Conservation (phyloP, 2,329 filamentous ascomycete species). For the Epichloe sibirici region DNA sequence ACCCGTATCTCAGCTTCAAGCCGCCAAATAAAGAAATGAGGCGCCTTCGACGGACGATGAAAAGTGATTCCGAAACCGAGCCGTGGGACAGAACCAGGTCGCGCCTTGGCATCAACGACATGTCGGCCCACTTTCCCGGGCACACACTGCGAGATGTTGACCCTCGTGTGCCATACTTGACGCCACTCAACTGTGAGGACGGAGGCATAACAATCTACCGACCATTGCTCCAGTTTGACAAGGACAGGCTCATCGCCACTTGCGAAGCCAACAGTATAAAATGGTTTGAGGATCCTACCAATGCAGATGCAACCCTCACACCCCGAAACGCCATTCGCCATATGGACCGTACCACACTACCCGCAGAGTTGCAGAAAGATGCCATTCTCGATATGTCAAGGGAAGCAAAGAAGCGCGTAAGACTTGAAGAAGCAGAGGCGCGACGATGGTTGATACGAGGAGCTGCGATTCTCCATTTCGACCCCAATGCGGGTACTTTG, state of each 20-base stretch:
- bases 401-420: conserved; percentile 33
- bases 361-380: conserved; percentile 54
- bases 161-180: conserved; percentile 19
- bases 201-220: conserved; percentile 57
- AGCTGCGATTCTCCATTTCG: conserved; percentile 32
- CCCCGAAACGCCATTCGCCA: conserved; percentile 69
- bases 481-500: conserved; percentile 35
- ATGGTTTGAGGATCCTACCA: conserved; percentile 83
- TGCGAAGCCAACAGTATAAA: conserved; percentile 54
- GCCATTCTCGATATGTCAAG: conserved; percentile 50
- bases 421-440: conserved; percentile 38
- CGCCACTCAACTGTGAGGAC: conserved; percentile 37
- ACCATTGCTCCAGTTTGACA: conserved; percentile 58
- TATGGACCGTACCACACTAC: conserved; percentile 48
- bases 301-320: conserved; percentile 64
- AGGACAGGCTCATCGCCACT: conserved; percentile 61
- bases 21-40: conserved; percentile 19
- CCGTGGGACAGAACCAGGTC: conserved; percentile 8
- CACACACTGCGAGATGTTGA: conserved; percentile 10
- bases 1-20: conserved; percentile 27
- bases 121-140: conserved; percentile 17
- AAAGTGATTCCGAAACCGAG: conserved; percentile 16
- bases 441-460: conserved; percentile 39
- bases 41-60: conserved; percentile 17
- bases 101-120: conserved; percentile 10